Percentiles rank a stretch among this genome's conserved stretches.
Conservation (phyloP, 257 asterid genomes). For the Salvia miltiorrhiza region DNA sequence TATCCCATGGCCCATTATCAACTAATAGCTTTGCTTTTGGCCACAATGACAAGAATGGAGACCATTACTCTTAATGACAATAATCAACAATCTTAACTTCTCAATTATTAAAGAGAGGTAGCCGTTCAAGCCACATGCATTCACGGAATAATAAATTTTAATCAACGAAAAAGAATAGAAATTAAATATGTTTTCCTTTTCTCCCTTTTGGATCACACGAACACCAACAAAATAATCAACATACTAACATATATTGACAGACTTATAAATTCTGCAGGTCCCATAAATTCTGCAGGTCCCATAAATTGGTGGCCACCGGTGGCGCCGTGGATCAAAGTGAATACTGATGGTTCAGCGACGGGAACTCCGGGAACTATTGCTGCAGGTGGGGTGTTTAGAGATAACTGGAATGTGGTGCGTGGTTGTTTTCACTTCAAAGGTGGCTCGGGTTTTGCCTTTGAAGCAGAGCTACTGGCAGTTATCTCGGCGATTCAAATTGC, state of each 20-base stretch:
- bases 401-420: no score
- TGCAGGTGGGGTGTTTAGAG: no score
- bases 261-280: neutral
- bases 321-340: no score
- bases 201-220: constrained; percentile 4
- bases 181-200: neutral
- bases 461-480: no score
- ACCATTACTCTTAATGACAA: constrained; percentile 15
- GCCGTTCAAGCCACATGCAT: constrained; percentile 36
- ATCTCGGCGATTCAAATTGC: no score
- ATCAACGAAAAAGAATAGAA: constrained; percentile 4
- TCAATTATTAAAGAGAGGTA: constrained; percentile 29
- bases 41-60: neutral
- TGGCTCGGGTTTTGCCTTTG: no score
- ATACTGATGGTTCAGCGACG: no score
- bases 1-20: neutral
- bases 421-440: no score
- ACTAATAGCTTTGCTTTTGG: constrained; percentile 21
- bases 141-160: constrained; percentile 5
- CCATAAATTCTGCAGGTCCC: neutral
- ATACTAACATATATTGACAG: neutral
- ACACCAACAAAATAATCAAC: neutral
- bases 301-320: no score
- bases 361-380: no score
- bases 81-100: constrained; percentile 12